phyloP scores from a whole-genome alignment of 2,329 filamentous ascomycete genomes.

The Dissoconium aciculare region DNA sequence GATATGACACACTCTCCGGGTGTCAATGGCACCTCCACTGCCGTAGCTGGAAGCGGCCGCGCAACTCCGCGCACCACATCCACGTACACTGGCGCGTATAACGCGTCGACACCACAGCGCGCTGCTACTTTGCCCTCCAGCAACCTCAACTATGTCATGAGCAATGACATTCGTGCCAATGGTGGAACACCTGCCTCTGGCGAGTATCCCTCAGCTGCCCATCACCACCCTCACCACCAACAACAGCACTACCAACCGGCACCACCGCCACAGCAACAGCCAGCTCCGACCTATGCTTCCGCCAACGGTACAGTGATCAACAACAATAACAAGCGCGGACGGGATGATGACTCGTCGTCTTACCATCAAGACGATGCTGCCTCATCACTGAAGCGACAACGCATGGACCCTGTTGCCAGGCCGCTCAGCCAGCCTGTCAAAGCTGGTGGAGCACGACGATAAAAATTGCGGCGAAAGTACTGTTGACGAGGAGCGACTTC shows the following conservation, averaged over 20 bases:
- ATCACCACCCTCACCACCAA: no score
- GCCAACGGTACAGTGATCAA: no score
- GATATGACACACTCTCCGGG: constrained; percentile 78
- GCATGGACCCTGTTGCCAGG: constrained; percentile 38
- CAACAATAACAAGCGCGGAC: constrained; percentile 44
- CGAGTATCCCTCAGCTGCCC: constrained; percentile 52
- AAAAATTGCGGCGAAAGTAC: constrained; percentile 13
- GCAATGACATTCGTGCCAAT: constrained; percentile 44
- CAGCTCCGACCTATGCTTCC: constrained; percentile 50
- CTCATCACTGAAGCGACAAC: constrained; percentile 57
- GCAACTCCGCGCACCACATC: constrained; percentile 71
- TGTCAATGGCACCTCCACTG: constrained; percentile 57
- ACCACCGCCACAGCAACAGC: constrained; percentile 34
- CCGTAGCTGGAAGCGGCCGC: no score
- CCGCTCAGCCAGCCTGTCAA: constrained; percentile 22
- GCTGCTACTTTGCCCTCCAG: constrained; percentile 51
- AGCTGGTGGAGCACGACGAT: constrained; percentile 18
- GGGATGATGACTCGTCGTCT: constrained; percentile 48
- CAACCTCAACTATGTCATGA: constrained; percentile 81
- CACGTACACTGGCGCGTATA: constrained; percentile 50
- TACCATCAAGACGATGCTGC: constrained; percentile 46
- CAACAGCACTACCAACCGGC: constrained; percentile 46
- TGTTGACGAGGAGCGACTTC: no score
- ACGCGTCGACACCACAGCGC: constrained; percentile 62
- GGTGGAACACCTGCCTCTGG: constrained; percentile 38